Percentiles rank a stretch among this genome's conserved stretches.
These are phyloP conservation scores for Aspergillus pseudoterreus DNA, from an alignment of 2,329 filamentous ascomycete genomes.

Conservation along the genomic window DNA sequence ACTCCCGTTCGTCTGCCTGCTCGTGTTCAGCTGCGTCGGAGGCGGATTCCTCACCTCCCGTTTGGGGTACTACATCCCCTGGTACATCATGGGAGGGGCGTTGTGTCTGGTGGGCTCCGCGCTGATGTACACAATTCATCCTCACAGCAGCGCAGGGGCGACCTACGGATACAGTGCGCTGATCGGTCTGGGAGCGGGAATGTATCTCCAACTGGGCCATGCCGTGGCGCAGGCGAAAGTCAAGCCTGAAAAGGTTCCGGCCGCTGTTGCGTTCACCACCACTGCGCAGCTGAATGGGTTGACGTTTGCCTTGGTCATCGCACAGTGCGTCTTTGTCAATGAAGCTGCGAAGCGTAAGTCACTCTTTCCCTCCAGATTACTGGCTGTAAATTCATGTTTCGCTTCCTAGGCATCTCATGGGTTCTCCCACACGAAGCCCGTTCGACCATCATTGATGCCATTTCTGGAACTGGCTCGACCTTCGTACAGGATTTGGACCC, in stretches of 20 bases:
- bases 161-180: conserved; percentile 17
- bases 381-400: background rate
- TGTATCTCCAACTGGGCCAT: conserved; percentile 15
- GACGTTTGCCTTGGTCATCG: conserved; percentile 15
- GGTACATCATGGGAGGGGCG: conserved; percentile 15
- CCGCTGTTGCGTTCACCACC: conserved; percentile 14
- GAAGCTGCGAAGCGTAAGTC: conserved; percentile 3
- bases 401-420: background rate
- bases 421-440: conserved; percentile 2
- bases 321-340: conserved; percentile 15
- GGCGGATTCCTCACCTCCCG: conserved; percentile 8
- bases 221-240: conserved; percentile 19
- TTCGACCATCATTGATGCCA: background rate
- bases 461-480: conserved; percentile 2
- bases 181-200: conserved; percentile 16
- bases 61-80: conserved; percentile 17
- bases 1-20: conserved; percentile 15
- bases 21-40: conserved; percentile 1
- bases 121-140: conserved; percentile 14
- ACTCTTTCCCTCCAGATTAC: background rate
- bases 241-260: conserved; percentile 1
- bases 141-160: background rate
- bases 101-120: conserved; percentile 11
- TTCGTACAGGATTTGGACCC: conserved; percentile 1
- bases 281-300: conserved; percentile 16